Evolutionary conservation across 1,139 yeast genomes (phyloP).

Genomic region (Meyerozyma carpophila): DNA sequence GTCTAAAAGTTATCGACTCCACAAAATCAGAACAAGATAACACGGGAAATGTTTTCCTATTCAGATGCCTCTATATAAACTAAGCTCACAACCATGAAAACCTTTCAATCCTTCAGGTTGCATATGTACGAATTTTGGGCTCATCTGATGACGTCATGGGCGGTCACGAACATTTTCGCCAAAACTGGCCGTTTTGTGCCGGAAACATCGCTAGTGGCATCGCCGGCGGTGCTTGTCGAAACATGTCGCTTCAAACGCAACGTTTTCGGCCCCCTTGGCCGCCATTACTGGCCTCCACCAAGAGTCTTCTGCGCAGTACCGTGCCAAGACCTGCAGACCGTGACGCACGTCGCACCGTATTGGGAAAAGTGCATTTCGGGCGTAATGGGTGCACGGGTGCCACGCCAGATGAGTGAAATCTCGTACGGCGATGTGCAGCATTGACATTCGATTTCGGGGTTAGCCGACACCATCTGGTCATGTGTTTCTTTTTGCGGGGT

Average conservation of each 20-base stretch:
- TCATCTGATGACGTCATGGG: neutral
- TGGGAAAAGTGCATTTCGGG: neutral
- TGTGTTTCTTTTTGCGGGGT: neutral
- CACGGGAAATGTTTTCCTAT: neutral
- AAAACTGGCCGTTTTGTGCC: neutral
- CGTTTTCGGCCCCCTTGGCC: too few relatives aligned
- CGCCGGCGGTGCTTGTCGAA: too few relatives aligned
- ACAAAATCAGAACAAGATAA: neutral
- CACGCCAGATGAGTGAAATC: neutral
- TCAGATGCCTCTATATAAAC: neutral
- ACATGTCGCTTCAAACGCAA: too few relatives aligned
- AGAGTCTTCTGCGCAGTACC: too few relatives aligned
- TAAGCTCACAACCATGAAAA: conserved; percentile 1
- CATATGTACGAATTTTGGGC: neutral
- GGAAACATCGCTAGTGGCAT: too few relatives aligned
- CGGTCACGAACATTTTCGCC: neutral
- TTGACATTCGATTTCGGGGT: neutral
- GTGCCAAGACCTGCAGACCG: neutral
- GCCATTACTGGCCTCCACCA: too few relatives aligned
- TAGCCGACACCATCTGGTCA: neutral
- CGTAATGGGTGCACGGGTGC: neutral
- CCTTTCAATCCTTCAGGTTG: neutral
- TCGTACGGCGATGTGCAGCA: neutral
- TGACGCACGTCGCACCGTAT: neutral
- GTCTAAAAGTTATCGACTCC: neutral